Evolutionary conservation across 345 rosid species (phyloP), one percentile per base, ranked within the genome.

Genomic region (Kandelia obovata): DNA sequence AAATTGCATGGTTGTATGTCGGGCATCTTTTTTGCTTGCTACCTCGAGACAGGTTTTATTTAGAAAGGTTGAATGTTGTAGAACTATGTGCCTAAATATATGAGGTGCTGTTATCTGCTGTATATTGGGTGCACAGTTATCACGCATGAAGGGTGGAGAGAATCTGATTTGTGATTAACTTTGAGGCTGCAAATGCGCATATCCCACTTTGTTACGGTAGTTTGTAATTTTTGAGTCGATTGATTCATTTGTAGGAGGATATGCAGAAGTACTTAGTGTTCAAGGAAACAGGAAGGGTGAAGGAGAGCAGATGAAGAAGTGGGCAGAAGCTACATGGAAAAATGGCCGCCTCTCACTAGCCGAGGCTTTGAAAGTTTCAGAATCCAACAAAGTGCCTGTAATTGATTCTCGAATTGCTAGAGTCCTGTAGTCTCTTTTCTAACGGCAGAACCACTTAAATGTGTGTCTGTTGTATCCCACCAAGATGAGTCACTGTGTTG

Each of bases 261-360:
- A 88, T 74, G 98, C 89, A 1, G 96, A 85, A 77, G 75, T 77
- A 26, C 98, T 92, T 15, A 74, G 81, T 51, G 73, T 92, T 65
- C 92, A 92, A 72, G 85, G 88, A 37, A 85, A 86, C 77, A 85
- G 98, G 59, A 86, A 78, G 80, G 61, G 65, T 8, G 96, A 95
- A 85, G 99, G 97, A 53, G 97, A 82, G 79, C 92, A 76, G 72
- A 83, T 90, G 93, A 90, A 85, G 72, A 73, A 73, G 60, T 95
- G 96, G 97, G 96, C 96, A 62, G 87, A 87, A 73, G 68, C 82
- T 23, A 86, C 75, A 11, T 94, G 98, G 97, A 82, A 83, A 77
- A 94, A 89, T 79, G 67, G 19, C 37, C 91, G 90, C 23, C 68
- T 88, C 55, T 79, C 88, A 25, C 85, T 88, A 28, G 68, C 90